Evolutionary conservation across 1,284 basidiomycete genomes (phyloP).

Genomic region (Schizophyllum commune): DNA sequence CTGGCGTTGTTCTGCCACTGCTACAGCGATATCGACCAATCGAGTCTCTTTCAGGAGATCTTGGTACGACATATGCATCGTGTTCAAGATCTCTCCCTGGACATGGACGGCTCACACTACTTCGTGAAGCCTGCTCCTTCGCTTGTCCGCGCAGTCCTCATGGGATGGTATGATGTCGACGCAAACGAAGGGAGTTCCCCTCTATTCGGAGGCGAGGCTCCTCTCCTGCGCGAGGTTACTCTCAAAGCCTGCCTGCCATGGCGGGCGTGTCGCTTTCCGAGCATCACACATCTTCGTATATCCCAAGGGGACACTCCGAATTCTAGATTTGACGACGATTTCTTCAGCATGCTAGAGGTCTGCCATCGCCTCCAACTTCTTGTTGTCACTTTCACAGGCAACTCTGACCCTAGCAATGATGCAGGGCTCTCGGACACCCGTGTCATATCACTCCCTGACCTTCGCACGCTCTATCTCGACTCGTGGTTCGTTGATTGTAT

Average conservation of each 20-base stretch:
- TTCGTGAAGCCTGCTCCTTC: not conserved
- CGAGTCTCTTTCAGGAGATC: not conserved
- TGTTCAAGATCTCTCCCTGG: not conserved
- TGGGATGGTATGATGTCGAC: not conserved
- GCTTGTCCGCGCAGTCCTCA: not conserved
- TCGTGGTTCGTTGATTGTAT: too few species aligned
- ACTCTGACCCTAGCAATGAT: too few species aligned
- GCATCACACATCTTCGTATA: not conserved
- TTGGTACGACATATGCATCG: not conserved
- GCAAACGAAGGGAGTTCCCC: not conserved
- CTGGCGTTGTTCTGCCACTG: not conserved
- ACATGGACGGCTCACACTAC: not conserved
- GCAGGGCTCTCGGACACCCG: too few species aligned
- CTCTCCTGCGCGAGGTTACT: not conserved
- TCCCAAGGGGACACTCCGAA: too few species aligned
- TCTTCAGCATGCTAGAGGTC: not conserved
- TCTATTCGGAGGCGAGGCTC: not conserved
- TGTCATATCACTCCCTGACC: too few species aligned
- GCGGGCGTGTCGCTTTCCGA: not conserved
- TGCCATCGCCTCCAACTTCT: not conserved
- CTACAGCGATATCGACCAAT: not conserved
- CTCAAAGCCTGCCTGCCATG: not conserved
- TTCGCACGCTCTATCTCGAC: too few species aligned
- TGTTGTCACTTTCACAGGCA: not conserved
- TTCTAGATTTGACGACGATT: not conserved